phyloP scores from a whole-genome alignment of 1,139 yeast genomes.

The Casaregolazyma lundiana region DNA sequence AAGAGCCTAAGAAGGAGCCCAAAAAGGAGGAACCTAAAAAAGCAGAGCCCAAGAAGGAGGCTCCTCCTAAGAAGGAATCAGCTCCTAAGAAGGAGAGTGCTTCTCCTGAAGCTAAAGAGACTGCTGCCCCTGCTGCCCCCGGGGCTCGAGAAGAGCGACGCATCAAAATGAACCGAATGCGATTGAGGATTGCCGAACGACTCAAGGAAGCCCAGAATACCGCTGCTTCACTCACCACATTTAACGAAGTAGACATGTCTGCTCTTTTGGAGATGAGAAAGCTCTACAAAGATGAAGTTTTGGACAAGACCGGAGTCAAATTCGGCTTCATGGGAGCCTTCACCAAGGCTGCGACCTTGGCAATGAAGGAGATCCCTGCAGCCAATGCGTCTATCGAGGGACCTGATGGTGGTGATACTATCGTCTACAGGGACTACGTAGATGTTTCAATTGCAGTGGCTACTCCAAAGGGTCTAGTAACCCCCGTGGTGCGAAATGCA shows the following conservation, averaged over 20 bases:
- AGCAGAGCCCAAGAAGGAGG: conserved; percentile 27
- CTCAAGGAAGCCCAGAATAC: conserved; percentile 99
- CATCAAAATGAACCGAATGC: conserved; percentile 99
- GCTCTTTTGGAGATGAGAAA: conserved; percentile 91
- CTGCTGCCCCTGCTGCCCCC: conserved; percentile 43
- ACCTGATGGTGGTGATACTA: conserved; percentile 68
- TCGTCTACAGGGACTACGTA: conserved; percentile 93
- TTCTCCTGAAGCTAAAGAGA: conserved; percentile 25
- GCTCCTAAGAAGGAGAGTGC: conserved; percentile 25
- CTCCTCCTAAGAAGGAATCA: conserved; percentile 24
- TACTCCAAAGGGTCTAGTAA: conserved; percentile 98
- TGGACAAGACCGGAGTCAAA: conserved; percentile 91
- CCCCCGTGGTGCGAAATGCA: conserved; percentile 97
- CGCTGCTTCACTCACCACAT: conserved; percentile 96
- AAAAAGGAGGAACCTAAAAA: conserved; percentile 32
- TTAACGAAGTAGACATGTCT: conserved; percentile 97
- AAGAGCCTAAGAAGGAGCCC: conserved; percentile 28
- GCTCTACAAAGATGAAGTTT: conserved; percentile 91
- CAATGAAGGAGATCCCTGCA: conserved; percentile 92
- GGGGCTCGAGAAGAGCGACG: conserved; percentile 80
- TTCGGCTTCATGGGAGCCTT: conserved; percentile 99
- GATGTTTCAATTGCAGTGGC: conserved; percentile 98
- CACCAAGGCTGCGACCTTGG: conserved; percentile 88
- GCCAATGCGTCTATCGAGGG: conserved; percentile 92
- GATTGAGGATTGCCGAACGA: conserved; percentile 98